These are phyloP conservation scores for Adansonia grandidieri DNA, from an alignment of 441 rosid genomes.

Conservation along the genomic window DNA sequence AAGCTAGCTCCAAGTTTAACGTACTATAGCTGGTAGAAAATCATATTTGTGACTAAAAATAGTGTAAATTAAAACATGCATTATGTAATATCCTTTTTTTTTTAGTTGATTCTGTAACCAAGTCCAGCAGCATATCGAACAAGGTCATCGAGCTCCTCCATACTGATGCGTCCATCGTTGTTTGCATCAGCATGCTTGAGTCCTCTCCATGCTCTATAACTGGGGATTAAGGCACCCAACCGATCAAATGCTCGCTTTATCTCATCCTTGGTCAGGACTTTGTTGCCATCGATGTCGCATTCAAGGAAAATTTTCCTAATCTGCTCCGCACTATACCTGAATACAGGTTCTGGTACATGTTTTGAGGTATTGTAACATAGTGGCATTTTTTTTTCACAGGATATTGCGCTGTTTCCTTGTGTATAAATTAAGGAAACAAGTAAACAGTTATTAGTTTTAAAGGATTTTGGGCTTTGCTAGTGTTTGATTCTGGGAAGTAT, in stretches of 20 bases:
- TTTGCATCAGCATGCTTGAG: constrained; percentile 23
- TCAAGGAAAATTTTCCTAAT: constrained; percentile 20
- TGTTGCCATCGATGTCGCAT: constrained; percentile 31
- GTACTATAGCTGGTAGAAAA: too few species aligned
- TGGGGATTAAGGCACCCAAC: constrained; percentile 20
- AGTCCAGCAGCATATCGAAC: background rate
- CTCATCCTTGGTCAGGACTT: constrained; percentile 34
- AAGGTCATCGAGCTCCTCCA: constrained; percentile 16
- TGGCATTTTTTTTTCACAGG: background rate
- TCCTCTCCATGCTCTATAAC: background rate
- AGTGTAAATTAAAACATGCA: background rate
- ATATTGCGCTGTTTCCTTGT: background rate
- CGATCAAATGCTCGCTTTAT: constrained; percentile 19
- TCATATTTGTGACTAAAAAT: background rate
- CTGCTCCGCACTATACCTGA: background rate
- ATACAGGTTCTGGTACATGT: background rate
- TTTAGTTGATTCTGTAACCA: constrained; percentile 23
- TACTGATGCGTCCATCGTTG: constrained; percentile 26
- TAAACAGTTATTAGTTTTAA: background rate
- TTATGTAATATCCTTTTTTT: background rate
- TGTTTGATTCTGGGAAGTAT: background rate
- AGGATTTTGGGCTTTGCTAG: too few species aligned
- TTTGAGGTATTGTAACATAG: background rate
- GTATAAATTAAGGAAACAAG: too few species aligned
- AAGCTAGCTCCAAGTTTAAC: too few species aligned